Evolutionary conservation across 192 early-diverging fungal species (phyloP).

Genomic region (Gonapodya sp.): DNA sequence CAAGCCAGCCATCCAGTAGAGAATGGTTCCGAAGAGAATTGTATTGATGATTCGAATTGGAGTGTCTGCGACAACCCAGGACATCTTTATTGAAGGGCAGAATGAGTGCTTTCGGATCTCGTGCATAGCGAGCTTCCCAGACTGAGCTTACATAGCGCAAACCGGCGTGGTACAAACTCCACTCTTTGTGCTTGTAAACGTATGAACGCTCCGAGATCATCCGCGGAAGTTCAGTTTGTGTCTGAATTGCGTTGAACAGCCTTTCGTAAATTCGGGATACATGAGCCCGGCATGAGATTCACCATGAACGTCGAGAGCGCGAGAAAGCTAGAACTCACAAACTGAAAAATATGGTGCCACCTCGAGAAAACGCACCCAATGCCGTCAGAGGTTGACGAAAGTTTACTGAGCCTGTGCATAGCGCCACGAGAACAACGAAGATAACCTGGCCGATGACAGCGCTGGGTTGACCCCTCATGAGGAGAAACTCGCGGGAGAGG

Average conservation of each 20-base stretch:
- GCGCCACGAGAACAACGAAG: not conserved
- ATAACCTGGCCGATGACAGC: not conserved
- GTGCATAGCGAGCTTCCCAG: not conserved
- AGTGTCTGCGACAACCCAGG: not conserved
- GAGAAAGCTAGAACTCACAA: too few relatives aligned
- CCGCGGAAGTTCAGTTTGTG: not conserved
- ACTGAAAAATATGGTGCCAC: not conserved
- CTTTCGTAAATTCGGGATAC: too few relatives aligned
- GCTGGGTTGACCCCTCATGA: not conserved
- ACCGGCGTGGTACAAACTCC: not conserved
- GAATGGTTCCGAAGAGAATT: not conserved
- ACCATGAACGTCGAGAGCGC: too few relatives aligned
- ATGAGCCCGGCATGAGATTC: too few relatives aligned
- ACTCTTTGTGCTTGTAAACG: not conserved
- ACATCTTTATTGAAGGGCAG: not conserved
- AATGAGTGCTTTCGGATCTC: not conserved
- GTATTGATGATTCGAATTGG: not conserved
- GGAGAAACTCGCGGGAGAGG: slow-evolving; percentile 7
- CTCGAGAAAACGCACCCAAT: not conserved
- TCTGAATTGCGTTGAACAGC: not conserved
- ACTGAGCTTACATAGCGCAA: not conserved
- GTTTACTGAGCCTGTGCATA: not conserved
- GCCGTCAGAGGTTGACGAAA: not conserved
- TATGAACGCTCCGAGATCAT: not conserved
- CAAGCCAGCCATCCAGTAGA: slow-evolving; percentile 11